phyloP scores from a whole-genome alignment of 2,329 filamentous ascomycete species.

The Diplodia seriata region DNA sequence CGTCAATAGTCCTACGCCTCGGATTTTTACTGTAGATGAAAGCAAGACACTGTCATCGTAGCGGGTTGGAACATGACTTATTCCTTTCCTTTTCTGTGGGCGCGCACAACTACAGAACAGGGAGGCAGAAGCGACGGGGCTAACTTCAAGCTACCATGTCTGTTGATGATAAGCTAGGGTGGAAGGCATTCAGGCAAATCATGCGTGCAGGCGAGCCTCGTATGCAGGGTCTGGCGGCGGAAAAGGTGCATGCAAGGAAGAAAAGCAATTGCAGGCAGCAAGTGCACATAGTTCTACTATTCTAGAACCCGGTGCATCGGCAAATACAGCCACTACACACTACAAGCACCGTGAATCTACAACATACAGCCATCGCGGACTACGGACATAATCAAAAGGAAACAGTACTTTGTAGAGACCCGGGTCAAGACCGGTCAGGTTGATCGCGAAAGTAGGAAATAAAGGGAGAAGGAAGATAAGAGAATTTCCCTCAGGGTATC shows the following conservation, averaged over 20 bases:
- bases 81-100: not conserved
- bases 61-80: not conserved
- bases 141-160: not conserved
- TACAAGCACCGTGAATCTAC: not conserved
- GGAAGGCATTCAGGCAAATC: not conserved
- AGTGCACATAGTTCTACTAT: not conserved
- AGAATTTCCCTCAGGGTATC: constrained; percentile 28
- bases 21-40: not conserved
- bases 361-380: not conserved
- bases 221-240: not conserved
- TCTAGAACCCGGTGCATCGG: not conserved
- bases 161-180: not conserved
- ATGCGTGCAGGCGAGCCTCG: not conserved
- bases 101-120: not conserved
- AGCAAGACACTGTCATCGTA: not conserved
- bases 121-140: not conserved
- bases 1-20: not conserved
- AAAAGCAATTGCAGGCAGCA: not conserved
- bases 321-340: not conserved
- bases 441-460: not conserved
- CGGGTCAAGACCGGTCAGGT: not conserved
- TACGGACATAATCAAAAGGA: not conserved
- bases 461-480: not conserved
- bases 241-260: not conserved
- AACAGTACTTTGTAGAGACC: not conserved